phyloP scores from a whole-genome alignment of 371 early-diverging fungal genomes.

The Neoconidiobolus thromboides region DNA sequence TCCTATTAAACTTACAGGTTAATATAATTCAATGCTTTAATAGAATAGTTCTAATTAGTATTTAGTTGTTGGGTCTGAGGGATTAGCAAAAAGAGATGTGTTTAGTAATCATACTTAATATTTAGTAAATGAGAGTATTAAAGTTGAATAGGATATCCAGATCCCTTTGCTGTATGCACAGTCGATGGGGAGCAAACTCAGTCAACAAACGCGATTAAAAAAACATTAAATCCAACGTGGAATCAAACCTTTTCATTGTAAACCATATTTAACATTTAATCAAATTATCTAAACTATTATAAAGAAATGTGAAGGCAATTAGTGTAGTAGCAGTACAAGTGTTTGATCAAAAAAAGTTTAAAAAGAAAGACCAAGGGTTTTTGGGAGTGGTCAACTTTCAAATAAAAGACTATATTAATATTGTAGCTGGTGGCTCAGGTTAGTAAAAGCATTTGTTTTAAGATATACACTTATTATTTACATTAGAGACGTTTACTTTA shows the following conservation, averaged over 20 bases:
- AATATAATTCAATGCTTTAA: neutral
- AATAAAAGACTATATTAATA: constrained; percentile 59
- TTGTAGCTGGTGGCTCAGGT: constrained; percentile 50
- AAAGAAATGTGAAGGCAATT: constrained; percentile 42
- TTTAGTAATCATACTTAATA: constrained; percentile 43
- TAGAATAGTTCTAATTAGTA: neutral
- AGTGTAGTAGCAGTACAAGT: constrained; percentile 82
- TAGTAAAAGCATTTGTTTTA: constrained; percentile 7
- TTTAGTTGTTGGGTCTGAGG: constrained; percentile 78
- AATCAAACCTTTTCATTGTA: constrained; percentile 54
- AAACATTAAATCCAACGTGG: constrained; percentile 65
- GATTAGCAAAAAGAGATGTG: constrained; percentile 73
- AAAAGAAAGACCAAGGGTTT: constrained; percentile 86
- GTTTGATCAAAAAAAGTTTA: constrained; percentile 91
- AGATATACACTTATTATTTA: neutral
- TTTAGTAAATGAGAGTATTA: neutral
- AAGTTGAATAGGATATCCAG: constrained; percentile 28
- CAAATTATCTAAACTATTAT: constrained; percentile 1
- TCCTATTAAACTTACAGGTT: constrained; percentile 6
- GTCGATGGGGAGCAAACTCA: constrained; percentile 72
- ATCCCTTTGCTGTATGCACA: constrained; percentile 81
- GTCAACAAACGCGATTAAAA: constrained; percentile 52
- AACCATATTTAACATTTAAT: constrained; percentile 7
- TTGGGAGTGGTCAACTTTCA: constrained; percentile 80
- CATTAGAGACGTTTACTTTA: constrained; percentile 60